phyloP scores from a whole-genome alignment of 768 basidiomycete species.

The Auricularia sp. region DNA sequence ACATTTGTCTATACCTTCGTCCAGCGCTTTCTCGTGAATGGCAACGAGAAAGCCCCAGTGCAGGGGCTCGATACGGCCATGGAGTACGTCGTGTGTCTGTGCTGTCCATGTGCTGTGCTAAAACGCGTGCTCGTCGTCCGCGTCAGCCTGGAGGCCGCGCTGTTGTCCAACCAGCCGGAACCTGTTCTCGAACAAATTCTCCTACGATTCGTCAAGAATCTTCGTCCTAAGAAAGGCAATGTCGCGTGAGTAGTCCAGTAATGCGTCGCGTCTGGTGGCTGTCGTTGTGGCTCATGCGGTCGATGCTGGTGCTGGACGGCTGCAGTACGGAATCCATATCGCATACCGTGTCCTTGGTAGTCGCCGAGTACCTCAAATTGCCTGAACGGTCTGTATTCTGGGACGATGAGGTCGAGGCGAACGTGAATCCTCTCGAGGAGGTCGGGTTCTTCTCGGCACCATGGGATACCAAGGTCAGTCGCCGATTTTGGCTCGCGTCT shows the following conservation, averaged over 20 bases:
- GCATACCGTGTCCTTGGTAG: constrained; percentile 54
- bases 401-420: constrained; percentile 55
- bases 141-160: constrained; percentile 65
- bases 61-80: constrained; percentile 71
- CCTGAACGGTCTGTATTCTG: constrained; percentile 70
- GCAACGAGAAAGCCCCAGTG: constrained; percentile 46
- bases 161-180: constrained; percentile 54
- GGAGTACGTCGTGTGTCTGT: constrained; percentile 52
- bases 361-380: constrained; percentile 41
- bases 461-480: constrained; percentile 73
- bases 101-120: not conserved
- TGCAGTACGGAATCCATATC: constrained; percentile 74
- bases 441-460: constrained; percentile 71
- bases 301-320: constrained; percentile 20
- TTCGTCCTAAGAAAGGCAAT: constrained; percentile 84
- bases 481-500: constrained; percentile 7
- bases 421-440: constrained; percentile 67
- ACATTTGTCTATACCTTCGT: constrained; percentile 81
- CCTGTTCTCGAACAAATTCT: constrained; percentile 64
- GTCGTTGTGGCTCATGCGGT: constrained; percentile 12
- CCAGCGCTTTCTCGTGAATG: constrained; percentile 52
- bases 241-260: constrained; percentile 52
- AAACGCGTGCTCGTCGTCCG: not conserved
- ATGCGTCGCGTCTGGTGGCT: constrained; percentile 19
- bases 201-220: constrained; percentile 66